A percentile compares a stretch with the other conserved stretches of the same genome.
These are phyloP conservation scores for Daldinia decipiens DNA, from an alignment of 495 filamentous ascomycete species.

Conservation along the genomic window DNA sequence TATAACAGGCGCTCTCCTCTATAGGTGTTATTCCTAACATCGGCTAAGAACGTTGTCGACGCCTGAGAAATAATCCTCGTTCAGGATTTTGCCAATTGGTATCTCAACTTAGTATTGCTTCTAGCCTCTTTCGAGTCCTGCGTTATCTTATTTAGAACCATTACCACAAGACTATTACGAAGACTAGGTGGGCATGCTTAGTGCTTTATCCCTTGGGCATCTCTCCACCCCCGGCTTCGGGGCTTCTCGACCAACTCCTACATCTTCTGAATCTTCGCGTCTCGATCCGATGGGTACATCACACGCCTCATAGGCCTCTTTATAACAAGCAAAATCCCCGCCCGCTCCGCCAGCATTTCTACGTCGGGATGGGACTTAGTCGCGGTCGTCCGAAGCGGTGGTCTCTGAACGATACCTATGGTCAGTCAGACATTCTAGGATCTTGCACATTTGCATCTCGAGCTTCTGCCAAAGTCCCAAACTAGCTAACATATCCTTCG, in stretches of 20 bases:
- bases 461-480: not conserved
- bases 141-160: not conserved
- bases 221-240: not conserved
- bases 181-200: not conserved
- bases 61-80: not conserved
- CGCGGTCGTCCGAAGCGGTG: conserved; percentile 43
- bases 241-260: not conserved
- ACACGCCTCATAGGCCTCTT: conserved; percentile 7
- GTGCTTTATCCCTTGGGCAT: not conserved
- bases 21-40: not conserved
- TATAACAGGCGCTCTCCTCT: not conserved
- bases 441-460: conserved; percentile 5
- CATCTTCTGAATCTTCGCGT: not conserved
- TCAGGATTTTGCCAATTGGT: not conserved
- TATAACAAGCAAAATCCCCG: not conserved
- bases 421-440: conserved; percentile 27
- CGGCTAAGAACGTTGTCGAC: not conserved
- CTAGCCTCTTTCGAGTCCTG: not conserved
- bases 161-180: not conserved
- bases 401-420: conserved; percentile 48
- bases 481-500: conserved; percentile 24
- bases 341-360: not conserved
- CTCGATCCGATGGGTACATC: conserved; percentile 24
- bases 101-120: not conserved
- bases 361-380: conserved; percentile 32